Conservation (phyloP, 495 filamentous ascomycete genomes). For the Aeminium ludgeri region DNA sequence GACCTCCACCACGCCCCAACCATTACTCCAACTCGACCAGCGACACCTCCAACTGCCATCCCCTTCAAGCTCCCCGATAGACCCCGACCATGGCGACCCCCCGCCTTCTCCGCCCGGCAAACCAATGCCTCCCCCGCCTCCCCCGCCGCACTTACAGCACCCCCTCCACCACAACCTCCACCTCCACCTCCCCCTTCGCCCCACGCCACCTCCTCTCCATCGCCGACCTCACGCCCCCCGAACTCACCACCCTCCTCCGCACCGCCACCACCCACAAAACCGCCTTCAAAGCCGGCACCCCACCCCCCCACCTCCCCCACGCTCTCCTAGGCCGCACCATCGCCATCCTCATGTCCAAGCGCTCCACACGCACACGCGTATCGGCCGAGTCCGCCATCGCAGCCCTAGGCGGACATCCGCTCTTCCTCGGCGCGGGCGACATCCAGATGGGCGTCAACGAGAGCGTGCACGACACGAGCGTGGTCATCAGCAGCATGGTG, state of each 20-base stretch:
- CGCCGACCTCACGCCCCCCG: conserved; percentile 59
- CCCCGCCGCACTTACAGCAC: background rate
- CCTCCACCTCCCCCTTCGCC: conserved; percentile 21
- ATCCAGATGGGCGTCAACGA: conserved; percentile 96
- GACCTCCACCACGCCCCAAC: too few species aligned
- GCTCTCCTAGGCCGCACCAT: conserved; percentile 59
- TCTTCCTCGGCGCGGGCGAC: conserved; percentile 89
- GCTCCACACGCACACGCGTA: conserved; percentile 78
- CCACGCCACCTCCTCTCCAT: conserved; percentile 69
- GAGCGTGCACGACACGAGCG: conserved; percentile 70
- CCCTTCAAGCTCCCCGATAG: too few species aligned
- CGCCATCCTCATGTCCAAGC: conserved; percentile 91
- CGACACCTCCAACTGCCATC: too few species aligned
- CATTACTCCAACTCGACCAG: too few species aligned
- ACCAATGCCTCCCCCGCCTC: conserved; percentile 1
- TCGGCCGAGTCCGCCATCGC: conserved; percentile 79
- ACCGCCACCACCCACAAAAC: conserved; percentile 64
- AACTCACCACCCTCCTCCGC: conserved; percentile 65
- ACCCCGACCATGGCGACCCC: conserved; percentile 1
- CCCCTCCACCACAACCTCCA: background rate
- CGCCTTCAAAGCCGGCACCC: conserved; percentile 53
- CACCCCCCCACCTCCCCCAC: conserved; percentile 33
- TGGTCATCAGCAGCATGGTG: conserved; percentile 84
- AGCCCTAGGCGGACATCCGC: conserved; percentile 73
- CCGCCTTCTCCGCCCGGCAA: conserved; percentile 4